These are phyloP conservation scores for Chaetothyriales sp. DNA, from an alignment of 2,329 filamentous ascomycete genomes.

Conservation along the genomic window DNA sequence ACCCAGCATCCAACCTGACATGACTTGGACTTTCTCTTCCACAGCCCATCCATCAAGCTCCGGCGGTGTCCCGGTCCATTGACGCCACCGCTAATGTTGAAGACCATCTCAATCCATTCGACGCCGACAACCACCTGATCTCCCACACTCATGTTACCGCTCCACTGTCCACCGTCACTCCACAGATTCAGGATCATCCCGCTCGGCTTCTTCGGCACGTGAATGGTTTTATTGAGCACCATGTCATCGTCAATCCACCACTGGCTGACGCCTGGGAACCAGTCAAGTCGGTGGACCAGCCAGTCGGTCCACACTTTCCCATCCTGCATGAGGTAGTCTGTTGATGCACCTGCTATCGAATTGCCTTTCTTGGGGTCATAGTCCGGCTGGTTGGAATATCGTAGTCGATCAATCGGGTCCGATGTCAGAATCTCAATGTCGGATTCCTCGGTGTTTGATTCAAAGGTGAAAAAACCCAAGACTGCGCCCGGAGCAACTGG, in stretches of 20 bases:
- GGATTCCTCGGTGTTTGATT: slow-evolving; percentile 32
- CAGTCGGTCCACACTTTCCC: slow-evolving; percentile 25
- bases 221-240: slow-evolving; percentile 21
- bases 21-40: not conserved
- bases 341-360: slow-evolving; percentile 23
- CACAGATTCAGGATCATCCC: slow-evolving; percentile 28
- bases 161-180: slow-evolving; percentile 30
- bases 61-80: not conserved
- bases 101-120: slow-evolving; percentile 29
- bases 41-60: slow-evolving; percentile 1
- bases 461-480: slow-evolving; percentile 38
- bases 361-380: slow-evolving; percentile 23
- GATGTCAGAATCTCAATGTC: slow-evolving; percentile 40
- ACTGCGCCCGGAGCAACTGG: slow-evolving; percentile 32
- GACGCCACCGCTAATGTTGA: slow-evolving; percentile 20
- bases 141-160: slow-evolving; percentile 26
- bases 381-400: slow-evolving; percentile 30
- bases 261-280: slow-evolving; percentile 22
- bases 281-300: slow-evolving; percentile 29
- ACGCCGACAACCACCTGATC: slow-evolving; percentile 25
- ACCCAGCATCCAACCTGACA: slow-evolving; percentile 1
- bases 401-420: slow-evolving; percentile 29
- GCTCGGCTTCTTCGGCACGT: slow-evolving; percentile 25
- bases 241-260: slow-evolving; percentile 25
- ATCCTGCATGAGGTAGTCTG: slow-evolving; percentile 18